Percentiles rank a stretch among this genome's conserved stretches.
Conservation (phyloP, 345 rosid species). For the Populus tremula region DNA sequence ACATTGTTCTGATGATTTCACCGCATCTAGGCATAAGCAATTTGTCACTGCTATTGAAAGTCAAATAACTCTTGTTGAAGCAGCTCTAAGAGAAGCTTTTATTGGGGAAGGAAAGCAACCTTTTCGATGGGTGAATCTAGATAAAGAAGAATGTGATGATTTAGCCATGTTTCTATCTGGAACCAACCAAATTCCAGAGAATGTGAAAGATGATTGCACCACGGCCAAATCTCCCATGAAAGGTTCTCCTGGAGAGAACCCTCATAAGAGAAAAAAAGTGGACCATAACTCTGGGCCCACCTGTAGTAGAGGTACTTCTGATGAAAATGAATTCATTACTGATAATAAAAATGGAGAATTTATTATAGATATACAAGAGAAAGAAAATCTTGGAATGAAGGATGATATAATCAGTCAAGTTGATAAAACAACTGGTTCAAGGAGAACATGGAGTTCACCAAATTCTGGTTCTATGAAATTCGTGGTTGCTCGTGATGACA, state of each 20-base stretch:
- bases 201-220: constrained; percentile 33
- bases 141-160: constrained; percentile 79
- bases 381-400: constrained; percentile 34
- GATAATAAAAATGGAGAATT: constrained; percentile 29
- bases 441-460: constrained; percentile 73
- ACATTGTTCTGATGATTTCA: constrained; percentile 42
- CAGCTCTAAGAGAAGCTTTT: constrained; percentile 49
- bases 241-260: constrained; percentile 28
- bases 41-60: constrained; percentile 66
- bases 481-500: constrained; percentile 41
- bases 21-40: constrained; percentile 64
- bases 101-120: constrained; percentile 61
- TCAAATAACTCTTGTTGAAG: constrained; percentile 62
- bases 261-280: constrained; percentile 26
- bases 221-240: constrained; percentile 23
- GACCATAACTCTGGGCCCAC: constrained; percentile 28
- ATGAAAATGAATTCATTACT: constrained; percentile 25
- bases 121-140: constrained; percentile 65
- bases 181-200: constrained; percentile 32
- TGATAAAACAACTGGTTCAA: constrained; percentile 39
- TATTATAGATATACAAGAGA: constrained; percentile 40
- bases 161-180: constrained; percentile 80
- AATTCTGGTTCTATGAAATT: constrained; percentile 56
- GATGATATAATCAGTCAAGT: constrained; percentile 29
- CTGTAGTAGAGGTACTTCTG: constrained; percentile 28